phyloP scores from a whole-genome alignment of 306 rosid genomes.

The Luffa acutangula region DNA sequence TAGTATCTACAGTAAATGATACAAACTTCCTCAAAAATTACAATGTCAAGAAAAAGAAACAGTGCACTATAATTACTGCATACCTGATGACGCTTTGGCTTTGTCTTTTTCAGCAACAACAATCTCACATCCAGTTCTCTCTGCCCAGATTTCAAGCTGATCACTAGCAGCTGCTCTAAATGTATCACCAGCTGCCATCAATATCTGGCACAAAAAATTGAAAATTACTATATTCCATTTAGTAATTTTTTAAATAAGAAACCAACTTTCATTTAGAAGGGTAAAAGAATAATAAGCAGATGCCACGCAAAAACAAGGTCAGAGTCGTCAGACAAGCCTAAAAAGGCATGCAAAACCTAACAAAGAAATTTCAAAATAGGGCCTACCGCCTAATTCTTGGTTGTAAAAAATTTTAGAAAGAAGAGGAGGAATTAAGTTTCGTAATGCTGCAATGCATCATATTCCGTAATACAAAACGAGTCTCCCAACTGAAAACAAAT shows the following conservation, averaged over 20 bases:
- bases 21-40: not conserved
- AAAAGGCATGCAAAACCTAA: not conserved
- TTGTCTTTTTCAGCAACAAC: slow-evolving; percentile 69
- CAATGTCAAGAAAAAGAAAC: not conserved
- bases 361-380: not conserved
- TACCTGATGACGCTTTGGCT: slow-evolving; percentile 83
- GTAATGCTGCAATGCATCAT: not conserved
- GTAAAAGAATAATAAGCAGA: not conserved
- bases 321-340: not conserved
- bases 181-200: slow-evolving; percentile 98
- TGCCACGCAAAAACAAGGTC: not conserved
- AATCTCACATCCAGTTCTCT: slow-evolving; percentile 90
- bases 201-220: slow-evolving; percentile 32
- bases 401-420: not conserved
- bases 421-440: not conserved
- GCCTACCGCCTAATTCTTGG: not conserved
- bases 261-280: not conserved
- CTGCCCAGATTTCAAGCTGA: slow-evolving; percentile 98
- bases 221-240: not conserved
- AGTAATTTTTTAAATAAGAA: not conserved
- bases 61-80: slow-evolving; percentile 10
- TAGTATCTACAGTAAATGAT: slow-evolving; percentile 19
- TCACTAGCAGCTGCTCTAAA: slow-evolving; percentile 99
- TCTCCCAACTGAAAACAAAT: not conserved
- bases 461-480: not conserved